Evolutionary conservation across 2,329 filamentous ascomycete genomes (phyloP).

Genomic region (Colletotrichum ledebouriae): DNA sequence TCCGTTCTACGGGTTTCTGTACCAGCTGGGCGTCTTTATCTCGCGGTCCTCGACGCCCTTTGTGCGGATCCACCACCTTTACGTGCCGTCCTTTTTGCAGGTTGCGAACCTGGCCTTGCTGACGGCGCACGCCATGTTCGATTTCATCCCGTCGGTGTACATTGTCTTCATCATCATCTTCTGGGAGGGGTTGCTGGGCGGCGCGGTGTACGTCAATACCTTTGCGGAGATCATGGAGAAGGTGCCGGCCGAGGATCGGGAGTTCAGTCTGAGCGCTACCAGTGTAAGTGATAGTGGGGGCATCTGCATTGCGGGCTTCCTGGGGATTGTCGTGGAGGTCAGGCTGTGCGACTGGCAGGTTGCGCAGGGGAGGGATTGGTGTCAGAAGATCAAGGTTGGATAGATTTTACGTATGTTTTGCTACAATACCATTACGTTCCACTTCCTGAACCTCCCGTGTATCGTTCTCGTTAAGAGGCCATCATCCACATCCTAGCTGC

Average conservation of each 20-base stretch:
- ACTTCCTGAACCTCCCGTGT: no score
- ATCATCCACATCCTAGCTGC: no score
- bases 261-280: constrained; percentile 91
- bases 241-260: constrained; percentile 81
- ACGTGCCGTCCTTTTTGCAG: constrained; percentile 86
- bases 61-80: constrained; percentile 83
- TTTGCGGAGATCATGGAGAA: constrained; percentile 94
- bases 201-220: constrained; percentile 94
- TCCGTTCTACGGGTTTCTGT: constrained; percentile 93
- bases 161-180: constrained; percentile 88
- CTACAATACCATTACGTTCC: no score
- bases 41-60: constrained; percentile 93
- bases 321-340: constrained; percentile 87
- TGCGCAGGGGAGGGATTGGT: constrained; percentile 81
- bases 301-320: constrained; percentile 87
- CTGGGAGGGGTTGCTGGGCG: constrained; percentile 94
- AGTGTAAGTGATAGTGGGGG: constrained; percentile 93
- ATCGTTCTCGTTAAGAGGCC: no score
- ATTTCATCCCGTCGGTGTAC: constrained; percentile 88
- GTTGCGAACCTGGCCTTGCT: constrained; percentile 82
- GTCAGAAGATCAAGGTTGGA: constrained; percentile 66
- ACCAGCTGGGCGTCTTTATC: constrained; percentile 95
- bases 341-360: constrained; percentile 89
- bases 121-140: constrained; percentile 80
- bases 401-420: constrained; percentile 40